phyloP scores from a whole-genome alignment of 768 basidiomycete genomes.

The Lentinula raphanica region DNA sequence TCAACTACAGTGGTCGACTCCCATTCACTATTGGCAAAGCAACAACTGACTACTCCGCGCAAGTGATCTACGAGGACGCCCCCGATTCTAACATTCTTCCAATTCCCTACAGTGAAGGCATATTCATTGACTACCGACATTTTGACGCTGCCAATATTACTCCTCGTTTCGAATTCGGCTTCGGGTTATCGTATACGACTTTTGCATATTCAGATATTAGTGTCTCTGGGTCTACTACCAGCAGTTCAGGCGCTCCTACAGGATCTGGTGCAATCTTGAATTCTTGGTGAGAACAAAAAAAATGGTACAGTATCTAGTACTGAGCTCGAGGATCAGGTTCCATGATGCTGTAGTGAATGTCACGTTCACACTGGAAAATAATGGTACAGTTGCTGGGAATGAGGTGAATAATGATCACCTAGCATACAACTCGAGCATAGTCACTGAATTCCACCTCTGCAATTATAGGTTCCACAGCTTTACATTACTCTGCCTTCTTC shows the following conservation, averaged over 20 bases:
- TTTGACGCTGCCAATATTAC: constrained; percentile 22
- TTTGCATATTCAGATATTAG: constrained; percentile 37
- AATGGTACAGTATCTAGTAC: background rate
- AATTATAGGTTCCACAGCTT: constrained; percentile 47
- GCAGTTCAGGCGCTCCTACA: constrained; percentile 36
- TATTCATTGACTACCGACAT: constrained; percentile 46
- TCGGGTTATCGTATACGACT: constrained; percentile 44
- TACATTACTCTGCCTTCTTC: constrained; percentile 47
- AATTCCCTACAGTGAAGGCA: constrained; percentile 54
- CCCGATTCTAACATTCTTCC: constrained; percentile 33
- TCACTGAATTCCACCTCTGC: background rate
- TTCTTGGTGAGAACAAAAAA: constrained; percentile 32
- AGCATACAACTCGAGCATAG: background rate
- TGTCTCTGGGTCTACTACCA: constrained; percentile 33
- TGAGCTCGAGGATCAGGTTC: constrained; percentile 28
- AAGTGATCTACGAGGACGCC: constrained; percentile 27
- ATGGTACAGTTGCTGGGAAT: constrained; percentile 45
- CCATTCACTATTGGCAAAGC: constrained; percentile 53
- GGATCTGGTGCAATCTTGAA: constrained; percentile 49
- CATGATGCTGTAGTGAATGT: constrained; percentile 49
- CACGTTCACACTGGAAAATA: constrained; percentile 49
- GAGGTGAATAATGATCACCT: constrained; percentile 34
- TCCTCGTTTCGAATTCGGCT: constrained; percentile 38
- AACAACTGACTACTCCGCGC: constrained; percentile 50
- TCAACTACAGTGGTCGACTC: constrained; percentile 31